Evolutionary conservation across 2,329 filamentous ascomycete genomes (phyloP).

Genomic region (Calonectria naviculata): DNA sequence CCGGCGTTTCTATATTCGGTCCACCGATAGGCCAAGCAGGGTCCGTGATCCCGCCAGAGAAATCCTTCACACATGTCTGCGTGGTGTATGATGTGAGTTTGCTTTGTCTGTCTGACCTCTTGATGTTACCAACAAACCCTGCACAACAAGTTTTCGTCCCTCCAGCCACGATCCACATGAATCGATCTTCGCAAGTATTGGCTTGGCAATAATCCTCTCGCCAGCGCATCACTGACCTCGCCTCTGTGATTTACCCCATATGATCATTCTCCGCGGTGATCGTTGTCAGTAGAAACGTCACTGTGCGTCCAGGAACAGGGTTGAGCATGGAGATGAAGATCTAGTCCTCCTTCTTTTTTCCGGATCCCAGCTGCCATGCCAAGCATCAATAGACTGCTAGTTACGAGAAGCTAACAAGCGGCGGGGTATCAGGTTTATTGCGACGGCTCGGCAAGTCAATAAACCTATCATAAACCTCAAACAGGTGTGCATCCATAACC

Average conservation of each 20-base stretch:
- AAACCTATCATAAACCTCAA: constrained; percentile 12
- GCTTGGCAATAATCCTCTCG: constrained; percentile 18
- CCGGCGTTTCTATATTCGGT: constrained; percentile 39
- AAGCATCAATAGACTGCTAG: background rate
- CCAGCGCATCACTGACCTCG: constrained; percentile 11
- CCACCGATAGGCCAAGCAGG: constrained; percentile 8
- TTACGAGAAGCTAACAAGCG: background rate
- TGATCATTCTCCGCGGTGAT: background rate
- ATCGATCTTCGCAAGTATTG: constrained; percentile 12
- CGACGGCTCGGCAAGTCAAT: constrained; percentile 1
- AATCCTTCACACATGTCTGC: constrained; percentile 1
- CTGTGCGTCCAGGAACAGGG: background rate
- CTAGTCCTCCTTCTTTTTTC: background rate
- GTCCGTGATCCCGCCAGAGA: constrained; percentile 6
- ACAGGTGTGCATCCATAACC: constrained; percentile 14
- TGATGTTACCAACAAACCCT: constrained; percentile 9
- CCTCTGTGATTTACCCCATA: constrained; percentile 2
- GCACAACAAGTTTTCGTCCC: constrained; percentile 11
- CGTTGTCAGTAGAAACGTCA: constrained; percentile 6
- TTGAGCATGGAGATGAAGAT: background rate
- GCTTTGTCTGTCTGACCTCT: background rate
- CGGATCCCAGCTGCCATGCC: background rate
- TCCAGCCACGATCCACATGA: background rate
- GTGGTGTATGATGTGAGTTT: constrained; percentile 2
- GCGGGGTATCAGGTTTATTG: constrained; percentile 15